Conservation (phyloP, 2,329 filamentous ascomycete species). For the Ilyonectria destructans region DNA sequence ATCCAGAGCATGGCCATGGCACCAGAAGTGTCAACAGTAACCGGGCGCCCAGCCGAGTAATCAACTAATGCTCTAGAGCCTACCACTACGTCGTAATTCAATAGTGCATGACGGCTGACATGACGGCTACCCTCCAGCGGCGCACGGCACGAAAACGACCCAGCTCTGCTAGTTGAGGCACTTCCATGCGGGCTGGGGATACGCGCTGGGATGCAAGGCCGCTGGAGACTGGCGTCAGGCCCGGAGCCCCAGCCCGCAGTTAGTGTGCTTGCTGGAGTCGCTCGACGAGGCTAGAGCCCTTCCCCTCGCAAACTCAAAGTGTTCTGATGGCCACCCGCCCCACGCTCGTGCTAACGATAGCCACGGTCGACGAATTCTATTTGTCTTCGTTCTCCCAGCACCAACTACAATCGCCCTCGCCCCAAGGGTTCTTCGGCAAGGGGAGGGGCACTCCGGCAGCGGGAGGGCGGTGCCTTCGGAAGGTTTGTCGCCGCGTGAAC, state of each 20-base stretch:
- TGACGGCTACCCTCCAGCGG: constrained; percentile 13
- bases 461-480: constrained; percentile 7
- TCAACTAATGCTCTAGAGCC: neutral
- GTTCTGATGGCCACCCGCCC: constrained; percentile 27
- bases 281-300: constrained; percentile 27
- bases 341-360: constrained; percentile 27
- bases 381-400: constrained; percentile 17
- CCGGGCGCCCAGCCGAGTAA: neutral
- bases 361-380: constrained; percentile 21
- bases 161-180: constrained; percentile 19
- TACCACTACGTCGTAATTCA: too few relatives aligned
- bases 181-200: neutral
- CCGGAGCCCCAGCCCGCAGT: constrained; percentile 13
- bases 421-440: neutral
- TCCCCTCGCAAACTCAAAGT: constrained; percentile 31
- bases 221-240: constrained; percentile 22
- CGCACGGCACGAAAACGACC: constrained; percentile 34
- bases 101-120: neutral
- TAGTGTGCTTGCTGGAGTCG: constrained; percentile 23
- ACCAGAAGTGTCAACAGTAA: neutral
- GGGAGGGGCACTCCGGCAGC: neutral
- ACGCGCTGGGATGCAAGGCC: constrained; percentile 12
- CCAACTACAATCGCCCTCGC: constrained; percentile 6
- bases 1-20: neutral
- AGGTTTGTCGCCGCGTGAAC: constrained; percentile 2